Evolutionary conservation across 352 stramenopile genomes (phyloP), one percentile per base, ranked within the genome.

Genomic region (Pythium oligandrum): DNA sequence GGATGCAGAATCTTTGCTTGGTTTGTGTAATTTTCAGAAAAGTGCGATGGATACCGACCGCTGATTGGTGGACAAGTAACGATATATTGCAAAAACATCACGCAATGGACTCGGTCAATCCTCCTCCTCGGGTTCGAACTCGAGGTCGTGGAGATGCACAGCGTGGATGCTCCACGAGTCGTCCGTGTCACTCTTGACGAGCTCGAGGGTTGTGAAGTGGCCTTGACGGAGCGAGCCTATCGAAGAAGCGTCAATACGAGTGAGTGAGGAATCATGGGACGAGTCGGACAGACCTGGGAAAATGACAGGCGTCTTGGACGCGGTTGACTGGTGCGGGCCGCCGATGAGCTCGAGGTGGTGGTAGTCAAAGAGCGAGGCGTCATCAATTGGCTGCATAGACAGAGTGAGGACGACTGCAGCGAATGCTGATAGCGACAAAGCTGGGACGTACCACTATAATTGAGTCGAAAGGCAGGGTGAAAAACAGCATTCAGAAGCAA

Each of bases 131-230:
- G 17, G 17, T 26, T 26, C 17, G 17, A 26, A 26, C 49, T 17
- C 9, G 43, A 67, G 40, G 5, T 58, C 46, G 31, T 54, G 33
- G 46, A 63, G 26, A 10, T 55, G 55, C 6, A 9, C 42, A 7
- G 66, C 61, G 35, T 64, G 63, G 33, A 90, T 54, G 43, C 44
- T 34, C 80, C 80, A 90, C 44, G 71, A 69, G 40, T 66, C 72
- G 38, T 88, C 75, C 7, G 65, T 55, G 5, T 48, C 11, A 38
- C 73, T 61, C 63, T 80, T 79, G 44, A 80, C 76, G 1, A 92
- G 63, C 55, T 90, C 63, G 4, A 92, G 55, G n/a, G 89, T 78
- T 10, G 70, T 87, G 50, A 86, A 92, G 43, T 92, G 76, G n/a
- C 81, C 77, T 38, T 71, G 39, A 8, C 70, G 77, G 44, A 92